Conservation (phyloP, 192 early-diverging fungal species). For the Oehlia diaphana region DNA sequence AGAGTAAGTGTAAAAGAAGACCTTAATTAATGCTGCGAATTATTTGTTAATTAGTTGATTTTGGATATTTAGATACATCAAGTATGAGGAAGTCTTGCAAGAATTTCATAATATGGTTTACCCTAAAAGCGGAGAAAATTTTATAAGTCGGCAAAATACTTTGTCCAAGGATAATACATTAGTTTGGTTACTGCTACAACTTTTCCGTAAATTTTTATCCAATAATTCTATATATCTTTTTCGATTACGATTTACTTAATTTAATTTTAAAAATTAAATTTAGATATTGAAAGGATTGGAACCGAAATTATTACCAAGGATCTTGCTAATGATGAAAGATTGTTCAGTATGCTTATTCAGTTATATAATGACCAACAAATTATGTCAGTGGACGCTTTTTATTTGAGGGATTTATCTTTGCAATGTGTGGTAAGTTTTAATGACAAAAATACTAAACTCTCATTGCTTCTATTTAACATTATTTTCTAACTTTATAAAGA, state of each 20-base stretch:
- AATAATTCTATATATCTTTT: background rate
- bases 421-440: constrained; percentile 57
- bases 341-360: constrained; percentile 67
- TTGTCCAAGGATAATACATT: constrained; percentile 71
- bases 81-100: constrained; percentile 56
- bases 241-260: background rate
- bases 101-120: constrained; percentile 59
- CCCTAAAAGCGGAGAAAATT: constrained; percentile 47
- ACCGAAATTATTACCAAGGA: constrained; percentile 59
- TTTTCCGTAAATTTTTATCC: constrained; percentile 45
- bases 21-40: background rate
- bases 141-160: constrained; percentile 30
- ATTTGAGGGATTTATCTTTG: constrained; percentile 70
- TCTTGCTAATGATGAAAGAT: constrained; percentile 66
- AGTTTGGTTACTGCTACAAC: constrained; percentile 71
- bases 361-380: constrained; percentile 78
- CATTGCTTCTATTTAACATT: too few relatives aligned
- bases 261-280: constrained; percentile 20
- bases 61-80: constrained; percentile 42
- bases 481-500: constrained; percentile 21
- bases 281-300: constrained; percentile 64
- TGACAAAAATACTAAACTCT: background rate
- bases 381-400: constrained; percentile 70
- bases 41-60: background rate
- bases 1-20: constrained; percentile 31